Evolutionary conservation across 2,329 filamentous ascomycete genomes (phyloP), one percentile per base, ranked within the genome.

Genomic region (Alternaria conjuncta): DNA sequence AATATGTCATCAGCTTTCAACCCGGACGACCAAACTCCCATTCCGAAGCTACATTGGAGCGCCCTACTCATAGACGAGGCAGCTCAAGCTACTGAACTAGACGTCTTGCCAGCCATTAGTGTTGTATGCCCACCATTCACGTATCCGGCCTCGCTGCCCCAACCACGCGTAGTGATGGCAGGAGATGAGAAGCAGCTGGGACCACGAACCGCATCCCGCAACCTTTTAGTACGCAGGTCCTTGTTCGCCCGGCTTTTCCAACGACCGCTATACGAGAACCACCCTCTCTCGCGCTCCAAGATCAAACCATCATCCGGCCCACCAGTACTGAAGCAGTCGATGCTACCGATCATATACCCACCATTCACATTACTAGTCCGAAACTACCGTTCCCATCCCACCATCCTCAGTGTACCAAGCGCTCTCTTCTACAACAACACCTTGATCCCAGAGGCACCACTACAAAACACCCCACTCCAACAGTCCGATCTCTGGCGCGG

Each of bases 341-440:
- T 81, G 77, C 70, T 81, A 5, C 82, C 81, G 36, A 80, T 83
- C 25, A 69, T 74, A 26, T 78, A 78, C 25, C 80, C 82, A n/a
- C 76, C 82, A 2, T 84, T 84, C 65, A 73, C 78, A 32, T 82
- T 84, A 54, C 73, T 84, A 1, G 78, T 80, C 15, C 77, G 82
- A 26, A 84, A 84, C 67, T 84, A 84, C 69, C 80, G 83, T 57
- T 84, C 82, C 41, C 82, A 84, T 58, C 79, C 81, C 6, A 76
- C 82, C 23, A 84, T 84, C 58, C 75, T 84, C 25, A 76, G 77
- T 13, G 74, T 82, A 6, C 80, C 82, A 3, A 80, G 75, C 28
- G 69, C 75, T 2, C 71, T 83, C 21, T 84, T 84, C 71, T 84
- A 84, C 68, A 70, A 77, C 65, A 79, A 84, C 64, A 84, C 82